phyloP scores from a whole-genome alignment of 148 eudicot species.

The Bassia scoparia region DNA sequence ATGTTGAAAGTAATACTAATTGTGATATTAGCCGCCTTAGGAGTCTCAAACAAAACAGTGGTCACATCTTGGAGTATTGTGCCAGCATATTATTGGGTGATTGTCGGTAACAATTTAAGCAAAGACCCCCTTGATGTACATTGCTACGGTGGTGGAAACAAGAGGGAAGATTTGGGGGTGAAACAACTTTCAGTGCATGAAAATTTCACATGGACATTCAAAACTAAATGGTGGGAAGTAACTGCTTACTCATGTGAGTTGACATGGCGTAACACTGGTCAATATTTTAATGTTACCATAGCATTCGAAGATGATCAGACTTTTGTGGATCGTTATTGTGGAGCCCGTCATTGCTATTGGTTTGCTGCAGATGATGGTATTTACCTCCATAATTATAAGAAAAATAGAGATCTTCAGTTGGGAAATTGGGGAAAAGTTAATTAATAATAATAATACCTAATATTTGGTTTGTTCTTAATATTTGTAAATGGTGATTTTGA shows the following conservation, averaged over 20 bases:
- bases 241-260: neutral
- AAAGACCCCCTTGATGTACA: neutral
- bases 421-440: no score
- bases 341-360: neutral
- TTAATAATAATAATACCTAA: no score
- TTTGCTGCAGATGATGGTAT: neutral
- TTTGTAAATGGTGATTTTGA: no score
- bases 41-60: no score
- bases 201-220: neutral
- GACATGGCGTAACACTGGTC: no score
- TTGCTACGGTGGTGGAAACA: neutral
- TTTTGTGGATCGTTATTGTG: neutral
- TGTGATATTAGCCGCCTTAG: no score
- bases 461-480: no score
- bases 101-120: neutral
- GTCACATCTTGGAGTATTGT: no score
- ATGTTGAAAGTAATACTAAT: no score
- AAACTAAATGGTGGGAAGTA: neutral
- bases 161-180: neutral
- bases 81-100: neutral
- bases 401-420: no score
- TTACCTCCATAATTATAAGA: neutral
- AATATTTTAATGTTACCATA: no score
- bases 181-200: neutral
- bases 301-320: neutral